Base-by-base conservation (phyloP, 2,329 filamentous ascomycete genomes). In the Neofusicoccum umdonicola region DNA sequence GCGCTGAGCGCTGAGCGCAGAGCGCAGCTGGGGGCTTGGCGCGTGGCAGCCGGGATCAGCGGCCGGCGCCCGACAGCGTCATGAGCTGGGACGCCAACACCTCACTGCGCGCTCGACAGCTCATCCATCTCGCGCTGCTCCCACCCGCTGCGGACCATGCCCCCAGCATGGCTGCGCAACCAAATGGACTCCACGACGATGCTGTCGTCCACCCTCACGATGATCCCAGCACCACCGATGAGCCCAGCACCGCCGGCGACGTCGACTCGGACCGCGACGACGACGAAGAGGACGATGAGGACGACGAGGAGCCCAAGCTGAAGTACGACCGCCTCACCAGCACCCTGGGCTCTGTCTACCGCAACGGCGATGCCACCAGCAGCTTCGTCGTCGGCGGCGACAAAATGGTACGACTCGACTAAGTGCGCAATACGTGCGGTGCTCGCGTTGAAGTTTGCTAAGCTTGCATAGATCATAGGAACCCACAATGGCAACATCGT, bases 401-500 rank as follows among this genome's bases (percentile, higher is more conserved):
- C 82, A 98, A 98, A 82, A 96, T 98, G 94, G 92, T 94, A 83
- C 71, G 82, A 61, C 6, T 34, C 34, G 39, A 37, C 22, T 22
- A 31, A 17, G 67, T 44, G 60, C 37, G 44, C n/a, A 57, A 57
- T 61, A 68, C 66, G 56, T 68, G 35, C 63, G 69, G 45, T 76
- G 91, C 87, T 27, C 17, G 9, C 15, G 45, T 61, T 65, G 92
- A 91, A 69, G 70, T 78, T 70, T 69, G 66, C 66, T 72, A 77
- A 67, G 62, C 67, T 52, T 68, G 66, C 68, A 56, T 78, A 94
- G 91, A 90, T 97, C 67, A 83, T 96, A 70, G 95, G 94, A 69
- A 97, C 95, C 37, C 94, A 99, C 77, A 97, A 96, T 79, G 95
- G 95, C 71, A 97, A 95, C 73, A 94, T 98, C 72, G 92, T 96